Conservation (phyloP, 495 filamentous ascomycete species). For the Aspergillus asperescens region DNA sequence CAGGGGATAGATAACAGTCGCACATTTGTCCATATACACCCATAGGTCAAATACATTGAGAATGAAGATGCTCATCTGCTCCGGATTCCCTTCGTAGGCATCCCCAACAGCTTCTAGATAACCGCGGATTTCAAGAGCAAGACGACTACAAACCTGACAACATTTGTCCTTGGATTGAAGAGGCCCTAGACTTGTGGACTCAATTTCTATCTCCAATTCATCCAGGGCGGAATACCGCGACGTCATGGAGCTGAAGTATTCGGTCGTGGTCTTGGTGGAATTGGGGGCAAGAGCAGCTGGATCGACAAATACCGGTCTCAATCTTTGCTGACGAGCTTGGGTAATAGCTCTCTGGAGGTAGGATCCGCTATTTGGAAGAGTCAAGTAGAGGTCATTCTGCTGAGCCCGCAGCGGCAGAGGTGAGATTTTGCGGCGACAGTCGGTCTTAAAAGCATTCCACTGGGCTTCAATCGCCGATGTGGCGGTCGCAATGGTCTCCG, state of each 20-base stretch:
- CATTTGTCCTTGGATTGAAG: slow-evolving; percentile 22
- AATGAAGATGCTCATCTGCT: slow-evolving; percentile 51
- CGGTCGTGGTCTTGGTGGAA: no score
- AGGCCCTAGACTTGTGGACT: no score
- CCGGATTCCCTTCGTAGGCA: slow-evolving; percentile 41
- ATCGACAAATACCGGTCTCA: slow-evolving; percentile 4
- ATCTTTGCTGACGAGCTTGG: neutral
- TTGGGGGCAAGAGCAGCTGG: neutral
- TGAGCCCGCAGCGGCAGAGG: slow-evolving; percentile 36
- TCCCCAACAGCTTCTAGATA: slow-evolving; percentile 26
- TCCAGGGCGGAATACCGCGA: no score
- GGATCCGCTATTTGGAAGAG: slow-evolving; percentile 40
- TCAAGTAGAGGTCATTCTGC: slow-evolving; percentile 25
- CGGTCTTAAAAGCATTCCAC: slow-evolving; percentile 32
- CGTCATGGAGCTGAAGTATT: no score
- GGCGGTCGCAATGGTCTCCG: slow-evolving; percentile 19
- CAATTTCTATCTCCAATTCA: no score
- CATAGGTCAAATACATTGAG: slow-evolving; percentile 58
- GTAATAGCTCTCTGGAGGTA: slow-evolving; percentile 31
- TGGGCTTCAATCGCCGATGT: neutral
- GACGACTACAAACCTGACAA: no score
- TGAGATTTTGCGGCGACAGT: slow-evolving; percentile 26
- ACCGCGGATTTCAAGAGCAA: no score
- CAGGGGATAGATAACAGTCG: slow-evolving; percentile 35
- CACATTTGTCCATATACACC: slow-evolving; percentile 51